Base-by-base conservation (phyloP, 106 monocot genomes). In the Alisma plantagoaquatica region DNA sequence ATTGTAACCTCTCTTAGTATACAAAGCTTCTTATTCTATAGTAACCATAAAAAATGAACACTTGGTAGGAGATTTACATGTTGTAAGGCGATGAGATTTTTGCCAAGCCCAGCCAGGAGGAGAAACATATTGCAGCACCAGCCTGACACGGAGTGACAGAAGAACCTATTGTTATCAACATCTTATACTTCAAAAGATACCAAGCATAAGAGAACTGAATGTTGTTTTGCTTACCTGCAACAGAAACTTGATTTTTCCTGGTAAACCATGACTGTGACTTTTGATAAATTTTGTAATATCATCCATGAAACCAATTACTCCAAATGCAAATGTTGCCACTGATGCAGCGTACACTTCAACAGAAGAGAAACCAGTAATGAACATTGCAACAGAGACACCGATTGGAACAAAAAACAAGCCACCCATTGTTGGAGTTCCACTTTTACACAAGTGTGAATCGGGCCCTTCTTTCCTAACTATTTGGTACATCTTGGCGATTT, bases 381-480 rank as follows among this genome's bases (percentile, higher is more conserved):
- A 25, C 65, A 33, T 62, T 3, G 76, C 77, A 64, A 87, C 73
- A 70, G 49, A 17, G 28, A 96, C 42, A 9, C 88, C 87, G 56
- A 96, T 51, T 21, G 94, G 94, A 64, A 96, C 59, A 55, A 96
- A 88, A 56, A 78, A 84, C 32, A 96, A 57, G 30, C 94, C 94
- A 46, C 88, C 94, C 81, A 88, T 81, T 61, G 84, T 78, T 21
- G 88, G 78, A 24, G 58, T 61, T 57, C 54, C 67, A 27, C 35
- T 75, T 64, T 73, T 71, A 38, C 41, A 59, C 19, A 51, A 69
- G 68, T 70, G 68, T 41, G 62, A 63, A 58, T 14, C 41, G 27
- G 75, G 56, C 16, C 63, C 61, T 62, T 63, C 65, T 69, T 75
- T 70, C 31, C 64, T 68, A 46, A 70, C 38, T 16, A 84, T 41